Evolutionary conservation across 31 red algal species (phyloP).

Genomic region (Asparagopsis taxiformis): DNA sequence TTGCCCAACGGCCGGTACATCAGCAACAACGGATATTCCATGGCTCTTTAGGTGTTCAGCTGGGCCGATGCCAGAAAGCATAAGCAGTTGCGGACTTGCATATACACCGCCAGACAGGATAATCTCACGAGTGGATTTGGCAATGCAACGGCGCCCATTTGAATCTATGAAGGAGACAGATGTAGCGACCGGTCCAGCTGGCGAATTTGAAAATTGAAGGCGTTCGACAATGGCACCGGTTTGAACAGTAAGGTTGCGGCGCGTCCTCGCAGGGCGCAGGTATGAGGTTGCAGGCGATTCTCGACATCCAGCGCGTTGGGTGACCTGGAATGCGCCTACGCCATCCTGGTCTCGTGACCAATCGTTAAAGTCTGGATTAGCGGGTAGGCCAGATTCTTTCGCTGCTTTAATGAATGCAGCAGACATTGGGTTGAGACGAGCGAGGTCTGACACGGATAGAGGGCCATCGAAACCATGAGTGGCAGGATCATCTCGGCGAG

Average conservation of each 20-base stretch:
- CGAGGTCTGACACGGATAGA: conserved; percentile 77
- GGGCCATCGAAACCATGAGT: conserved; percentile 75
- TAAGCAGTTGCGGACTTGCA: conserved; percentile 77
- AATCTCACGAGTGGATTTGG: conserved; percentile 57
- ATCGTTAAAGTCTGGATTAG: conserved; percentile 96
- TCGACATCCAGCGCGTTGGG: conserved; percentile 80
- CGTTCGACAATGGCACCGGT: conserved; percentile 69
- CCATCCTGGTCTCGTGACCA: conserved; percentile 83
- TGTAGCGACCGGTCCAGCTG: conserved; percentile 32
- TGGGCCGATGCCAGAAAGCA: conserved; percentile 85
- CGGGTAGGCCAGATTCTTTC: conserved; percentile 29
- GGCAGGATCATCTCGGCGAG: conserved; percentile 10
- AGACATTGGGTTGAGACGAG: conserved; percentile 91
- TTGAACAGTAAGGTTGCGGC: conserved; percentile 77
- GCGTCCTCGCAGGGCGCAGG: conserved; percentile 47
- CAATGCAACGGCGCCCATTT: conserved; percentile 39
- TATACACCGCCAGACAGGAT: conserved; percentile 83
- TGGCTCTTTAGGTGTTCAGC: conserved; percentile 29
- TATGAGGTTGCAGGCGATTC: conserved; percentile 84
- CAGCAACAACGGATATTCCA: conserved; percentile 49
- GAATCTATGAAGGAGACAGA: conserved; percentile 78
- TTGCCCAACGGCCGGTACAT: conserved; percentile 52
- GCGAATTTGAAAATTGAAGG: conserved; percentile 32
- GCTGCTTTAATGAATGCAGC: conserved; percentile 77
- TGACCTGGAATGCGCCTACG: conserved; percentile 92